Evolutionary conservation across 352 stramenopile species (phyloP), one percentile per base, ranked within the genome.

Genomic region (Phytophthora kernoviae): DNA sequence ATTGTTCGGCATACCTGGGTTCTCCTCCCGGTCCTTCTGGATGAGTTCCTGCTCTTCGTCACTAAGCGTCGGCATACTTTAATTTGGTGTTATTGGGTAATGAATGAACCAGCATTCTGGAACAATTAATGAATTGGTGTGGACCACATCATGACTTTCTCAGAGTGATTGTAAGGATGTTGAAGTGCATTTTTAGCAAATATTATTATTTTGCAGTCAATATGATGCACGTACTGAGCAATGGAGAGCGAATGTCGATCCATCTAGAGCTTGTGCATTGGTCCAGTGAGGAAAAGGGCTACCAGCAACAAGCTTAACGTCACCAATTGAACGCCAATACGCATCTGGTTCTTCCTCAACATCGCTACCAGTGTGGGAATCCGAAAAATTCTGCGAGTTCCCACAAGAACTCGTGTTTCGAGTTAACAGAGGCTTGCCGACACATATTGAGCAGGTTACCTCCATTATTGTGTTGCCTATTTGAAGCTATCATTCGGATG

Each of bases 21-120:
- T 84, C 60, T 80, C 73, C 47, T 86, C 70, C 20, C 83, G 81
- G 69, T 93, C 83, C 61, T 78, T 81, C 64, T 87, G 65, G 53
- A 93, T 90, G 47, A 93, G 58, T 57, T 77, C 73, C 61, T 84
- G 83, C 64, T 93, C 83, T 22, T 93, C 83, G 12, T 77, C 68
- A 50, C 79, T 84, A 47, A 93, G 68, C 44, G 83, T 68, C 53
- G 83, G 58, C 83, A 93, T 90, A 43, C 10, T 21, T 8, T 5
- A 8, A 43, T 21, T 17, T 43, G 12, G 4, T 43, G n/a, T 15
- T 43, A 4, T 17, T 1, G 6, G 6, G 18, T 17, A 43, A 10
- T 22, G 59, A 47, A 37, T 60, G 18, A 42, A 12, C 32, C 20
- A 42, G 36, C 7, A 5, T 65, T 72, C 58, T 65, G 40, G 63